phyloP scores from a whole-genome alignment of 2,329 filamentous ascomycete species.

The Ascochyta clinopodiicola region DNA sequence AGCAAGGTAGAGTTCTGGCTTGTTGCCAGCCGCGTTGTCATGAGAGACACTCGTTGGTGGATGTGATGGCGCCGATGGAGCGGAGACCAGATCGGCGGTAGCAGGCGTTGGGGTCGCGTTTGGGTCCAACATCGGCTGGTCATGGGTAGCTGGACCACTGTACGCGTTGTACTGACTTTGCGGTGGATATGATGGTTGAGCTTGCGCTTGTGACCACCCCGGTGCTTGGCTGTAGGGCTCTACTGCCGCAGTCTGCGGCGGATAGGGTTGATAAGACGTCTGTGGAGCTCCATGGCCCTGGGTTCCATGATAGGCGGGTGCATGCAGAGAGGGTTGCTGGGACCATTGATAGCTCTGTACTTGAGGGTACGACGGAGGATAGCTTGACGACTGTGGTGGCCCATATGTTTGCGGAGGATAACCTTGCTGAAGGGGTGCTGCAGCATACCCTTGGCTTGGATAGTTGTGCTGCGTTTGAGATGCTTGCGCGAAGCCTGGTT shows the following conservation, averaged over 20 bases:
- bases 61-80: constrained; percentile 13
- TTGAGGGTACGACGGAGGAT: constrained; percentile 30
- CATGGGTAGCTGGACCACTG: constrained; percentile 14
- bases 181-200: constrained; percentile 24
- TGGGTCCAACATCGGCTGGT: constrained; percentile 25
- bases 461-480: constrained; percentile 29
- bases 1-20: constrained; percentile 42
- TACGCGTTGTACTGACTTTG: constrained; percentile 26
- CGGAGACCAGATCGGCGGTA: constrained; percentile 28
- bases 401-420: constrained; percentile 36
- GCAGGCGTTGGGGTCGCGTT: constrained; percentile 40
- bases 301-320: constrained; percentile 24
- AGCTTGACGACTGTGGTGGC: constrained; percentile 27
- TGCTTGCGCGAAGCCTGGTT: constrained; percentile 36
- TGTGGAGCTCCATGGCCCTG: constrained; percentile 34
- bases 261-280: constrained; percentile 27
- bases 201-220: constrained; percentile 29
- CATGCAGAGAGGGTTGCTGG: constrained; percentile 32
- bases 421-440: constrained; percentile 24
- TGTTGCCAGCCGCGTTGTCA: constrained; percentile 28
- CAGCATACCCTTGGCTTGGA: constrained; percentile 31
- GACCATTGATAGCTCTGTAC: constrained; percentile 37
- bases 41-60: constrained; percentile 25
- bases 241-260: constrained; percentile 23
- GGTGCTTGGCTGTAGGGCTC: constrained; percentile 35